Base-by-base conservation (phyloP, 768 basidiomycete species). In the Lactifluus hygrophoroides region DNA sequence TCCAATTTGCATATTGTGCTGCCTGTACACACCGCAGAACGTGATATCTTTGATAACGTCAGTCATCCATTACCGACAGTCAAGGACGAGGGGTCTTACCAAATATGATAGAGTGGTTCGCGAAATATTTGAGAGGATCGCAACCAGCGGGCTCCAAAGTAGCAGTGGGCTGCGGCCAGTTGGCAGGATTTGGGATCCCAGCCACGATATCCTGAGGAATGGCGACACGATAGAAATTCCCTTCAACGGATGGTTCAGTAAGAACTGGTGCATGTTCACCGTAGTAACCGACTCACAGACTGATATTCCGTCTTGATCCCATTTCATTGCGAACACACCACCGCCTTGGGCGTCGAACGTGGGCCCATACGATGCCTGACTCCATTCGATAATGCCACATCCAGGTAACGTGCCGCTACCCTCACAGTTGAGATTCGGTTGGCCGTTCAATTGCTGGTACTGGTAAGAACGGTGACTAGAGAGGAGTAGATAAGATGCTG, bases 251-350 rank as follows among this genome's bases (percentile, higher is more conserved):
- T n/a, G 14, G 8, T 13, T 46, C 44, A 27, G 56, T 2, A 46
- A 30, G 14, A 10, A 34, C 16, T 10, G 30, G 16, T 19, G 23
- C 16, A 25, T 10, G 9, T 6, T 32, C 47, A 34, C 21, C 32
- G 19, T 7, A 37, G 25, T 21, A 25, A n/a, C 40, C 8, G n/a
- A 75, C 88, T 69, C 60, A 90, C 88, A 90, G 62, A 89, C 79
- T 40, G 83, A 80, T 56, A 91, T 89, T 2, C 84, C 83, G 59
- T 75, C 77, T 58, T 83, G 79, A 66, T 92, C 88, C 92, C 92
- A 94, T 65, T 87, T 86, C 88, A 91, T 90, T 1, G 83, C 90
- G 68, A 90, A 93, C 3, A 91, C 83, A 3, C 92, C 92, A 5
- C 92, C 92, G 10, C 86, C 81, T 66, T 81, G 82, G 0, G 78